Evolutionary conservation across 208 protist species (phyloP), one percentile per base, ranked within the genome.

Genomic region (Vickermania spadyakhi): DNA sequence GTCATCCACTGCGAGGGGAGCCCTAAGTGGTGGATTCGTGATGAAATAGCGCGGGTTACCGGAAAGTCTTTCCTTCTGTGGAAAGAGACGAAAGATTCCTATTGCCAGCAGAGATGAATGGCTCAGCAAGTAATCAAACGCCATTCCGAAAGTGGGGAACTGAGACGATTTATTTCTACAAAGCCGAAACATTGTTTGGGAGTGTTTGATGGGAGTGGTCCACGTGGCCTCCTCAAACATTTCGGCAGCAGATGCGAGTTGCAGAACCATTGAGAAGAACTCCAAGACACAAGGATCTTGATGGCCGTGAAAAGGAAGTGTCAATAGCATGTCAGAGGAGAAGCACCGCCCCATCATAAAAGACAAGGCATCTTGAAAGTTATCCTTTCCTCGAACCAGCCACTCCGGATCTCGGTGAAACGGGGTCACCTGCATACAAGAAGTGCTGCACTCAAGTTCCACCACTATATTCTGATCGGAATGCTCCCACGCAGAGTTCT

Each of bases 331-430:
- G 55, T 91, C 85, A 1, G 82, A 79, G 7, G 88, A 85, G 59
- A 94, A 94, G 69, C 84, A 92, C 3, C 80, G 76, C 25, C 88
- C 88, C 73, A 86, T 88, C 88, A 94, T 94, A 57, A 94, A 94
- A 1, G 88, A 79, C 0, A 94, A 70, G 0, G 84, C 79, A 36
- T 91, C 72, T 62, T 94, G 84, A 58, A 94, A 94, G 58, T 91
- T 88, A 7, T 60, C 58, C 67, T 89, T 80, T 3, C 88, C 88
- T 11, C 77, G 75, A 7, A 66, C 52, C n/a, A 84, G 81, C 84
- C 88, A 94, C 42, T 68, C 71, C 18, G 62, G 21, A 58, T 94
- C 84, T 11, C 59, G 80, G 69, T 94, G 88, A 53, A 91, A 84
- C 14, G 88, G 88, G 2, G 75, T 66, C 2, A 94, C 77, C 53